Conservation (phyloP, 768 basidiomycete genomes). For the Cystobasidium ongulense region DNA sequence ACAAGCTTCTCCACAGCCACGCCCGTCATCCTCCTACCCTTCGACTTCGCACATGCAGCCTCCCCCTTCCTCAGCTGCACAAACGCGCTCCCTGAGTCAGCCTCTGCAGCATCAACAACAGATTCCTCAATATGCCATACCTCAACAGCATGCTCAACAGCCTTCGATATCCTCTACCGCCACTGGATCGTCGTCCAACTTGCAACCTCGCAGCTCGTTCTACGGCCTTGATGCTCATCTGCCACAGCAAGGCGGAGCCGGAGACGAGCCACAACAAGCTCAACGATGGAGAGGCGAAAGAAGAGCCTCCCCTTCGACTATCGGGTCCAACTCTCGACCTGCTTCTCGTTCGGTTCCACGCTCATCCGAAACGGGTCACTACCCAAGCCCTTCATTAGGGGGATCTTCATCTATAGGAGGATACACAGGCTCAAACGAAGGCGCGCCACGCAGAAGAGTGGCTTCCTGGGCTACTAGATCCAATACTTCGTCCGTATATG, state of each 20-base stretch:
- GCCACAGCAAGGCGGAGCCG: background rate
- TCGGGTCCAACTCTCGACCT: background rate
- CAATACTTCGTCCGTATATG: constrained; percentile 23
- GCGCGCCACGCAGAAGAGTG: constrained; percentile 2
- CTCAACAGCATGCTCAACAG: background rate
- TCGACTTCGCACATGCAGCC: background rate
- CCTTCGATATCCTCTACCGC: background rate
- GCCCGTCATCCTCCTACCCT: background rate
- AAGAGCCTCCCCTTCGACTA: background rate
- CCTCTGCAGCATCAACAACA: constrained; percentile 11
- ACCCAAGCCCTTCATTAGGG: background rate
- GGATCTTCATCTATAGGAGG: background rate
- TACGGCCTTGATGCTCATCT: constrained; percentile 11
- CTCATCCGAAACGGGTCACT: constrained; percentile 5
- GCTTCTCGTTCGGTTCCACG: constrained; percentile 16
- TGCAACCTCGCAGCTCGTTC: constrained; percentile 6
- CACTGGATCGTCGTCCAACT: background rate
- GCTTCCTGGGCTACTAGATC: constrained; percentile 15
- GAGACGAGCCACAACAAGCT: background rate
- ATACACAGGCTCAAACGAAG: background rate
- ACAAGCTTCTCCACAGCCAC: background rate
- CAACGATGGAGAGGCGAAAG: constrained; percentile 2
- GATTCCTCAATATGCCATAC: background rate
- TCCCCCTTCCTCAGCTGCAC: background rate
- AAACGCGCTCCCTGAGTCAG: background rate